Conservation (phyloP, 2,329 filamentous ascomycete genomes). For the Neoarthrinium moseri region DNA sequence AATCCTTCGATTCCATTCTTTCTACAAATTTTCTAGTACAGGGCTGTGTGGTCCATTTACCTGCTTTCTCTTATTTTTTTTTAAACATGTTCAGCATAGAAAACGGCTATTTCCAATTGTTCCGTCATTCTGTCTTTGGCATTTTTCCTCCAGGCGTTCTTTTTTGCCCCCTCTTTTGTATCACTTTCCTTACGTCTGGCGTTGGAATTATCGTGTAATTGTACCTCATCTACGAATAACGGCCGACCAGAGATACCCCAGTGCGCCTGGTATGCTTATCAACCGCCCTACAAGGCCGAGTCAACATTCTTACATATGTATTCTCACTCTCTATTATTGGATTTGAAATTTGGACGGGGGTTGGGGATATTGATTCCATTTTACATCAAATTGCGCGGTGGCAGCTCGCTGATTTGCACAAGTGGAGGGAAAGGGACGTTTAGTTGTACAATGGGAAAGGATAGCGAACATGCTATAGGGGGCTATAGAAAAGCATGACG, state of each 20-base stretch:
- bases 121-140: background rate
- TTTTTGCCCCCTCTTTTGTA: background rate
- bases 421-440: too few relatives aligned
- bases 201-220: slow-evolving; percentile 1
- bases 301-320: slow-evolving; percentile 2
- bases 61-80: background rate
- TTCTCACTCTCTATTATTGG: too few relatives aligned
- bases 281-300: background rate
- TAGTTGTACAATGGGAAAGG: too few relatives aligned
- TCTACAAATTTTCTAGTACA: background rate
- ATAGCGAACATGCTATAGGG: too few relatives aligned
- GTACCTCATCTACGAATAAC: slow-evolving; percentile 10
- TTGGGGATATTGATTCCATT: too few relatives aligned
- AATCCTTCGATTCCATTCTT: background rate
- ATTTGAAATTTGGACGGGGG: too few relatives aligned
- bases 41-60: background rate
- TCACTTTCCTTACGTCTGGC: background rate
- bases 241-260: slow-evolving; percentile 11
- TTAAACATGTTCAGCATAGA: too few relatives aligned
- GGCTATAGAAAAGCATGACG: too few relatives aligned
- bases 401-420: too few relatives aligned
- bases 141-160: background rate
- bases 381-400: too few relatives aligned
- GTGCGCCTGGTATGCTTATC: slow-evolving; percentile 4
- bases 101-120: background rate